Evolutionary conservation across 2,329 filamentous ascomycete genomes (phyloP), one percentile per base, ranked within the genome.

Genomic region (Aureobasidium melanogenum): DNA sequence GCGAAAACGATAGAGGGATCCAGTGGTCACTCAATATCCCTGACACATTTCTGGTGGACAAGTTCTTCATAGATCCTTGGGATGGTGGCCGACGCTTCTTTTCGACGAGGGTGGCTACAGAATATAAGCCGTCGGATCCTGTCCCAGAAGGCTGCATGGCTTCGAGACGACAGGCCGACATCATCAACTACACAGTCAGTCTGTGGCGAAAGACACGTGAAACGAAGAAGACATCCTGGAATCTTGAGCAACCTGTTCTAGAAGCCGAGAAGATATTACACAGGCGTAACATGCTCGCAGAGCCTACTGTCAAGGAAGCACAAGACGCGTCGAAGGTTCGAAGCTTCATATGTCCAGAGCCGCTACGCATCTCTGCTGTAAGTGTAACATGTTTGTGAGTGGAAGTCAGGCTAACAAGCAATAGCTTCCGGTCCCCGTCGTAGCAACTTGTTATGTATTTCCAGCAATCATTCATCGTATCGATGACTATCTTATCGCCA

Each of bases 401-500:
- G n/a, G 17, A 26, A 10, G 5, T 26, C 6, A 38, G 19, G 30
- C 61, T 62, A 24, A 62, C 28, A 5, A 5, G 9, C n/a, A 4
- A 47, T 66, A 91, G 85, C 77, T 97, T 5, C 84, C 89, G 0
- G 76, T 84, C 0, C 77, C 83, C 1, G 75, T 89, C n/a, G 89
- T 89, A 0, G 80, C 83, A 4, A 90, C 90, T 77, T 85, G 84
- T 19, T 84, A 92, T 67, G 79, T 85, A 0, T 86, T 97, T 62
- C 93, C 94, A 0, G 88, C 91, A 0, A 88, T 96, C 41, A 88
- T 97, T 39, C 87, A 91, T 69, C 85, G 91, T 10, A 75, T 97
- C 7, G 92, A 99, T 66, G 86, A 88, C 0, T 88, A 87, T 62
- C 78, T 97, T 4, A 89, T 97, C 64, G 85, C 88, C 0, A 72